Evolutionary conservation across 768 basidiomycete species (phyloP).

Genomic region (Tricholoma hemisulphureum): DNA sequence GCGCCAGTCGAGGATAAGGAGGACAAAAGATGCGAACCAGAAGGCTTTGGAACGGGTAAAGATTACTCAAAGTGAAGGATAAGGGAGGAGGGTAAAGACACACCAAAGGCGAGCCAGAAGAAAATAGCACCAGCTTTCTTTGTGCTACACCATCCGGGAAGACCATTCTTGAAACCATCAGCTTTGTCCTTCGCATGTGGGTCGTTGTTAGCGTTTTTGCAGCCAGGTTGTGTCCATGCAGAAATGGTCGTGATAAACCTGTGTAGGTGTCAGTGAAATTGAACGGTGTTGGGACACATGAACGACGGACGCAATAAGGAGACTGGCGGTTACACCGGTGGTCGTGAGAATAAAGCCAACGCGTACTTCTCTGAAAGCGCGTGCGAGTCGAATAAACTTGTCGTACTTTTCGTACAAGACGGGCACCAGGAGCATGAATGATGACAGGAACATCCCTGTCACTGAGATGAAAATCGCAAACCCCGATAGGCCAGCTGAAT

Average conservation of each 20-base stretch:
- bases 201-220: constrained; percentile 81
- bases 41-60: constrained; percentile 45
- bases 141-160: constrained; percentile 85
- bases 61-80: constrained; percentile 4
- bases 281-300: constrained; percentile 5
- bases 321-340: constrained; percentile 58
- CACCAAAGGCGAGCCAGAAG: constrained; percentile 83
- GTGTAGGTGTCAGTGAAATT: constrained; percentile 5
- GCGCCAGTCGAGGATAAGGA: constrained; percentile 77
- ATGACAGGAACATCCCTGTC: constrained; percentile 66
- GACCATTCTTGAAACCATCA: constrained; percentile 60
- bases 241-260: constrained; percentile 79
- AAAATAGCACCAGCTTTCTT: constrained; percentile 91
- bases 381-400: constrained; percentile 71
- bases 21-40: constrained; percentile 68
- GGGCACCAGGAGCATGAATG: constrained; percentile 74
- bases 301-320: constrained; percentile 73
- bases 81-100: constrained; percentile 21
- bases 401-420: constrained; percentile 86
- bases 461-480: constrained; percentile 84
- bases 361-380: constrained; percentile 79
- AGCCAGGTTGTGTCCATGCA: constrained; percentile 87
- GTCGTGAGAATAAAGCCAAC: constrained; percentile 82
- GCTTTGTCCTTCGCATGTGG: constrained; percentile 69
- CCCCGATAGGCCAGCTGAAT: constrained; percentile 77